Base-by-base conservation (phyloP, 805 yeast species). In the Debaryomyces castellii region DNA sequence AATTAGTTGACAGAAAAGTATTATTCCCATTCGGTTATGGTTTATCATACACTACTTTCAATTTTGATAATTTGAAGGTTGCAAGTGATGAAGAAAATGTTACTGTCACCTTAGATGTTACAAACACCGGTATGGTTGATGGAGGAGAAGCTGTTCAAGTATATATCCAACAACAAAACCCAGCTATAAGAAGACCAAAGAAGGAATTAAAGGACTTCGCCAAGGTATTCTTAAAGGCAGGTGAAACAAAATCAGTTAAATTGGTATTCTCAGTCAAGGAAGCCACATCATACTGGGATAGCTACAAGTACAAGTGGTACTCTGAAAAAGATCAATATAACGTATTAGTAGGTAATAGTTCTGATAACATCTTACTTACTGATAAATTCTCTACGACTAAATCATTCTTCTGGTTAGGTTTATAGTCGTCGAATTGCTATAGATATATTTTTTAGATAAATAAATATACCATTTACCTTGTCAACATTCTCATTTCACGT, bases 21-120 rank as follows among this genome's bases (percentile, higher is more conserved):
- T 66, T 75, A 40, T 82, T 74, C 68, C 82, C 86, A 36, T 83
- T 83, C 60, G 87, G 87, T 4, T 71, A 61, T 53, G 87, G 87
- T 40, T 69, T 82, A 49, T 81, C 87, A 1, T 83, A 81, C 65
- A 76, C 86, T 17, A 51, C 70, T 0, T 83, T 81, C 54, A 64
- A 60, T 25, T 59, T 77, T 48, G 56, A 62, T 6, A 62, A 74
- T 48, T 63, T 79, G 57, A 46, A 50, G 20, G 71, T 71, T 5
- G 17, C 32, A 4, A 55, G 50, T 18, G 61, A 55, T 11, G 69
- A 59, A 7, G 61, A 64, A 23, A 45, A 51, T 18, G 43, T 64
- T 9, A 60, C 53, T 1, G 74, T 67, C 3, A 47, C 66, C 3
- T 74, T 77, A 32, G 56, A 59, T 12, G 76, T 81, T 16, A 63